phyloP scores from a whole-genome alignment of 768 basidiomycete species.

The Amyloporia xantha region DNA sequence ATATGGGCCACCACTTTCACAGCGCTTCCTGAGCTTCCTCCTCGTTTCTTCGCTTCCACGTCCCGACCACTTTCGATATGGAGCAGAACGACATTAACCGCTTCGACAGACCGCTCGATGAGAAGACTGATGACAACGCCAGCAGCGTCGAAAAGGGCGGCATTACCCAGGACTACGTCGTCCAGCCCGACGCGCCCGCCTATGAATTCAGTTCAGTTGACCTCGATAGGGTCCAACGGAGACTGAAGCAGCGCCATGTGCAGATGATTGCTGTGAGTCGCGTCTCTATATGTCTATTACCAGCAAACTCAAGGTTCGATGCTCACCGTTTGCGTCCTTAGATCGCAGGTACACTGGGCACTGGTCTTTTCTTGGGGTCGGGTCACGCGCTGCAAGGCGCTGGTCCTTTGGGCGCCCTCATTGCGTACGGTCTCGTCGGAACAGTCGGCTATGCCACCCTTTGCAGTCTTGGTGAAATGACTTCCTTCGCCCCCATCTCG shows the following conservation, averaged over 20 bases:
- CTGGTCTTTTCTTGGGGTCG: conserved; percentile 68
- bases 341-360: conserved; percentile 74
- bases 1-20: background rate
- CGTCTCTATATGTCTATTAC: too few relatives aligned
- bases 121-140: conserved; percentile 16
- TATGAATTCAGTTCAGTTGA: conserved; percentile 53
- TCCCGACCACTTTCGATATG: background rate
- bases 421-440: conserved; percentile 59
- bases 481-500: conserved; percentile 71
- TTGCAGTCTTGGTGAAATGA: conserved; percentile 72
- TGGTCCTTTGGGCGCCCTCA: conserved; percentile 60
- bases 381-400: conserved; percentile 52
- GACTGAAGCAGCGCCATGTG: conserved; percentile 71
- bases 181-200: conserved; percentile 16
- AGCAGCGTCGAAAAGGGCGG: conserved; percentile 24
- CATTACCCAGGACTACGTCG: conserved; percentile 19
- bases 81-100: background rate
- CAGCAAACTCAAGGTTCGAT: too few relatives aligned
- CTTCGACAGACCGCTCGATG: conserved; percentile 7
- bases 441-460: conserved; percentile 63
- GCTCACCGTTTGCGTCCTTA: conserved; percentile 19
- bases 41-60: background rate
- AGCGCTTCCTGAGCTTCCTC: background rate
- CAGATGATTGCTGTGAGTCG: conserved; percentile 69
- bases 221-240: conserved; percentile 64